These are phyloP conservation scores for Geranium incanum DNA, from an alignment of 441 rosid species.

Conservation along the genomic window DNA sequence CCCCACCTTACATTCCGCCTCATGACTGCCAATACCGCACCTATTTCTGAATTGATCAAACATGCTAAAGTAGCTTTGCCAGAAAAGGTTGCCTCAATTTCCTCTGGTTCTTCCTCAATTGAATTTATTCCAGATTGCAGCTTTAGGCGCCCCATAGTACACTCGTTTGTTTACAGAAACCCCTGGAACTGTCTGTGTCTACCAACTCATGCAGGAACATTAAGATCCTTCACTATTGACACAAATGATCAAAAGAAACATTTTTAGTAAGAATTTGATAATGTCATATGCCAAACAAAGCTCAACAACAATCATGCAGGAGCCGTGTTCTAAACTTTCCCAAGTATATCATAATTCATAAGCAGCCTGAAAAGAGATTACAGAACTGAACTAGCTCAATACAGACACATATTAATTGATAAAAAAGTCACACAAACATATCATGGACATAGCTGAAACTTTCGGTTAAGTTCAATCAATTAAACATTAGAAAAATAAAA, in stretches of 20 bases:
- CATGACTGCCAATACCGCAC: conserved; percentile 92
- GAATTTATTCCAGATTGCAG: conserved; percentile 49
- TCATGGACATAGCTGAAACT: neutral
- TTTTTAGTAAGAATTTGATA: conserved; percentile 22
- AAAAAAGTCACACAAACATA: neutral
- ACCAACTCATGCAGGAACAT: conserved; percentile 13
- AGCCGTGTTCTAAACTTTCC: neutral
- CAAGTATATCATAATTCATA: neutral
- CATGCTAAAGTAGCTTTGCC: conserved; percentile 55
- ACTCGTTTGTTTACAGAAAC: conserved; percentile 18
- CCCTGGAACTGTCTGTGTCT: conserved; percentile 22
- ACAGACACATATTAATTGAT: neutral
- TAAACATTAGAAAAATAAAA: neutral
- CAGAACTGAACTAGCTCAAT: conserved; percentile 4
- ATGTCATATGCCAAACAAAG: neutral
- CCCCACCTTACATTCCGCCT: conserved; percentile 98
- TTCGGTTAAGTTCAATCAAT: neutral
- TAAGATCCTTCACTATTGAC: conserved; percentile 23
- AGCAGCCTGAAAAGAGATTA: neutral
- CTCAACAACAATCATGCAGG: conserved; percentile 9
- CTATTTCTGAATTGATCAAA: conserved; percentile 77
- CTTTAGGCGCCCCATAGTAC: conserved; percentile 73
- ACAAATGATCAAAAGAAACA: conserved; percentile 12
- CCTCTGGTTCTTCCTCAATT: conserved; percentile 58
- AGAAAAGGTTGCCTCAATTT: conserved; percentile 41